A percentile compares a stretch with the other conserved stretches of the same genome.
Evolutionary conservation across 768 basidiomycete genomes (phyloP).

Genomic region (Obba rivulosa): DNA sequence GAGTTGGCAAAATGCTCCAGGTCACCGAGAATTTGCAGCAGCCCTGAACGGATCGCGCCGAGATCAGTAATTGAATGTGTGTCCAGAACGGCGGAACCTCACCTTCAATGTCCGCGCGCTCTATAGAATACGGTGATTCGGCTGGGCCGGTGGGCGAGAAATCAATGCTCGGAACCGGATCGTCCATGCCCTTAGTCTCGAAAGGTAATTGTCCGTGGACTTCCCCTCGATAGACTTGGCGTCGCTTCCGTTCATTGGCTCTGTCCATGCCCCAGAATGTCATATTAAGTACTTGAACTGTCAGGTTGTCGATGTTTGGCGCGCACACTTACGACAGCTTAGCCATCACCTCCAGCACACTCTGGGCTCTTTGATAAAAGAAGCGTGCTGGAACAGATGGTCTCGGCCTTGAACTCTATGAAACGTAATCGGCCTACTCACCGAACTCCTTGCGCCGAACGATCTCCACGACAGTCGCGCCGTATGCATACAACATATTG

Average conservation of each 20-base stretch:
- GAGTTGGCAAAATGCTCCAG: conserved; percentile 52
- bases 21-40: conserved; percentile 60
- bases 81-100: conserved; percentile 15
- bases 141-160: conserved; percentile 65
- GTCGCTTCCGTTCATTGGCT: conserved; percentile 71
- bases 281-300: background rate
- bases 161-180: conserved; percentile 72
- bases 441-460: conserved; percentile 89
- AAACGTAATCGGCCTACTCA: conserved; percentile 28
- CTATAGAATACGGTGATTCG: conserved; percentile 62
- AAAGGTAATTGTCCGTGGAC: conserved; percentile 86
- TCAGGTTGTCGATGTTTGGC: background rate
- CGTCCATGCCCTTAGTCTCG: conserved; percentile 75
- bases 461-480: conserved; percentile 85
- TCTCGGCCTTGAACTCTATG: background rate
- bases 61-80: conserved; percentile 9
- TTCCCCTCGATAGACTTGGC: conserved; percentile 82
- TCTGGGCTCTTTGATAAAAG: conserved; percentile 76
- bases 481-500: conserved; percentile 88
- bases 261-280: too few relatives aligned
- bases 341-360: conserved; percentile 81
- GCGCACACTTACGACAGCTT: conserved; percentile 67
- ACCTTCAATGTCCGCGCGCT: conserved; percentile 71
- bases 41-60: conserved; percentile 32
- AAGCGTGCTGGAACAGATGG: conserved; percentile 49